Base-by-base conservation (phyloP, 1,139 yeast genomes). In the Scheffersomyces quercinus region DNA sequence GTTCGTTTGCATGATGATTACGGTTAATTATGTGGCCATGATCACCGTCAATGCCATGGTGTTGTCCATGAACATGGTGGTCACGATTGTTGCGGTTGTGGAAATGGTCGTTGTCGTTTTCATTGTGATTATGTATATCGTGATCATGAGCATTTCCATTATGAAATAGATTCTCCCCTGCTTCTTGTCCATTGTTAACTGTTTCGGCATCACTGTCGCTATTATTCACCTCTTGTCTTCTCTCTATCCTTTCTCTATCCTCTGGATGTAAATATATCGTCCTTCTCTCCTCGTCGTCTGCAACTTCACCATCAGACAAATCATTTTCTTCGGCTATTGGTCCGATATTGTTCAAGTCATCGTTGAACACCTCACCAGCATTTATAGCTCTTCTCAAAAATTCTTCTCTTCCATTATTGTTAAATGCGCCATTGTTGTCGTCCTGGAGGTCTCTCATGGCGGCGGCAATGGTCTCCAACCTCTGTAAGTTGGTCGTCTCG, bases 391-490 rank as follows among this genome's bases (percentile, higher is more conserved):
- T 43, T 42, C 67, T 48, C 39, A 62, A 51, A 7, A 20, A 20
- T 8, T 47, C 52, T 29, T 56, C 62, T 44, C 59, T 43, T 12
- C 43, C 40, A 33, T 40, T 45, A 46, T 47, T 40, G 34, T 43
- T 38, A 29, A 30, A 38, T 24, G 36, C 29, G 26, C 33, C 36
- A 10, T 34, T 42, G 13, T 37, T 29, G 11, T 55, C 60, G 15
- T 57, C 55, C 44, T 64, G 65, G 36, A 68, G 54, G 43, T 67
- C 71, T 36, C 60, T 58, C 7, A 69, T 52, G 4, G 73, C 73
- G 36, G 63, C 52, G 1, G 65, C 68, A 33, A 69, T 51, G 48
- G 56, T 50, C 38, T 66, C 70, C 28, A 67, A 54, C 33, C 68
- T 50, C 36, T 59, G 60, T 8, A 60, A 51, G 37, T 53, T 55